phyloP scores from a whole-genome alignment of 805 yeast genomes.

The Yarrowia bubula region DNA sequence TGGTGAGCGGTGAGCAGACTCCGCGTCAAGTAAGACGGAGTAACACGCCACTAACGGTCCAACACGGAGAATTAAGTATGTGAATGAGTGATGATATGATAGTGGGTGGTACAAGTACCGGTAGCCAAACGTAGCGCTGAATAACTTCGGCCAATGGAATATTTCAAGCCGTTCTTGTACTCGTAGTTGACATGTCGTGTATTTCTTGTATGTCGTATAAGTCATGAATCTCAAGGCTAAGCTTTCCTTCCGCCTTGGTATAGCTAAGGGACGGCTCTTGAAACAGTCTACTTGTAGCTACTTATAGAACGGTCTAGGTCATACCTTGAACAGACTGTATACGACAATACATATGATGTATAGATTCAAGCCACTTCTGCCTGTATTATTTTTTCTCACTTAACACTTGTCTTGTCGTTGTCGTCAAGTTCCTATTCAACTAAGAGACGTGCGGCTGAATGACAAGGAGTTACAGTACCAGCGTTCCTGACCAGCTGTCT shows the following conservation, averaged over 20 bases:
- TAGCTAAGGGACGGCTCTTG: too few species aligned
- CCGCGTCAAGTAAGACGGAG: conserved; percentile 4
- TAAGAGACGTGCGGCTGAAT: conserved; percentile 1
- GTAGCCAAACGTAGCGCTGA: neutral
- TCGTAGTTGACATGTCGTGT: too few species aligned
- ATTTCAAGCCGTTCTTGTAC: too few species aligned
- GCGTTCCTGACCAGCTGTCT: too few species aligned
- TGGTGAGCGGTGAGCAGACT: neutral
- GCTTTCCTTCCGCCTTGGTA: too few species aligned
- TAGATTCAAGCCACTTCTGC: neutral
- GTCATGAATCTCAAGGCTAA: too few species aligned
- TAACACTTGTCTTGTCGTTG: neutral
- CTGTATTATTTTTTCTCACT: neutral
- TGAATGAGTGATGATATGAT: conserved; percentile 24
- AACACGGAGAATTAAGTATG: conserved; percentile 13
- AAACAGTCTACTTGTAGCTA: too few species aligned
- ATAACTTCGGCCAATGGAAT: too few species aligned
- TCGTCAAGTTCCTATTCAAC: neutral
- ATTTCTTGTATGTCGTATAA: too few species aligned
- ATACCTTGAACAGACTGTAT: too few species aligned
- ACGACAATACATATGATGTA: too few species aligned
- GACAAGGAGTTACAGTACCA: neutral
- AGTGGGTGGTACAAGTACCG: neutral
- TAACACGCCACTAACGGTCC: conserved; percentile 14
- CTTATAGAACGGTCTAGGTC: too few species aligned